These are phyloP conservation scores for Laetiporus sulphureus DNA, from an alignment of 1,284 basidiomycete genomes.

Conservation along the genomic window DNA sequence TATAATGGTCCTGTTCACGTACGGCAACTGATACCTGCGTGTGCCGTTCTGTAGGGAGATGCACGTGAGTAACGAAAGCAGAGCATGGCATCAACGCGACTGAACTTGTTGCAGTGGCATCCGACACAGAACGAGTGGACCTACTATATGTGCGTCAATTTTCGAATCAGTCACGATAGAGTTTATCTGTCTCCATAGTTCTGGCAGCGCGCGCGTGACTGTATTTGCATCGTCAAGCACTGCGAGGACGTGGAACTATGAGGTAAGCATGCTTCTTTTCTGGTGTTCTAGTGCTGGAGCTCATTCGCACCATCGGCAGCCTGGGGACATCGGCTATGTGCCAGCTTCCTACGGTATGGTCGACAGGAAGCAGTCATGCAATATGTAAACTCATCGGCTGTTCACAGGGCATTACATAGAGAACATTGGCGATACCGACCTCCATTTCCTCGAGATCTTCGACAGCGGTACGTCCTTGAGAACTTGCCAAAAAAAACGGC, in stretches of 20 bases:
- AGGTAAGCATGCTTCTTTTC: no score
- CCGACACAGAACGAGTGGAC: conserved; percentile 67
- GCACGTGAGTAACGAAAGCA: conserved; percentile 16
- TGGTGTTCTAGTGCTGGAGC: not conserved
- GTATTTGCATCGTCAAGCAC: conserved; percentile 57
- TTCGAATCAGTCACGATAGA: conserved; percentile 1
- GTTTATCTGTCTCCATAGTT: conserved; percentile 26
- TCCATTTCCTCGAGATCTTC: conserved; percentile 62
- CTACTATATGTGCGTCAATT: conserved; percentile 37
- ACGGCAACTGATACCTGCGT: not conserved
- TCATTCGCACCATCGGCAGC: conserved; percentile 23
- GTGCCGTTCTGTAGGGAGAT: conserved; percentile 19
- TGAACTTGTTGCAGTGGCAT: conserved; percentile 52
- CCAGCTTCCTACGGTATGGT: conserved; percentile 49
- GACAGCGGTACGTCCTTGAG: conserved; percentile 42
- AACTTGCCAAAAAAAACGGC: no score
- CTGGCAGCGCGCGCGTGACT: conserved; percentile 54
- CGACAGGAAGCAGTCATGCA: no score
- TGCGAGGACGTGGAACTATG: conserved; percentile 64
- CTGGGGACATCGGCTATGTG: conserved; percentile 61
- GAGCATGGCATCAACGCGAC: conserved; percentile 2
- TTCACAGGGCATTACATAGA: conserved; percentile 59
- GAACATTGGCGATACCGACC: conserved; percentile 58
- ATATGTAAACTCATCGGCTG: no score
- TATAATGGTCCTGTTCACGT: not conserved